Evolutionary conservation across 805 yeast genomes (phyloP).

Genomic region (Candida railenensis): DNA sequence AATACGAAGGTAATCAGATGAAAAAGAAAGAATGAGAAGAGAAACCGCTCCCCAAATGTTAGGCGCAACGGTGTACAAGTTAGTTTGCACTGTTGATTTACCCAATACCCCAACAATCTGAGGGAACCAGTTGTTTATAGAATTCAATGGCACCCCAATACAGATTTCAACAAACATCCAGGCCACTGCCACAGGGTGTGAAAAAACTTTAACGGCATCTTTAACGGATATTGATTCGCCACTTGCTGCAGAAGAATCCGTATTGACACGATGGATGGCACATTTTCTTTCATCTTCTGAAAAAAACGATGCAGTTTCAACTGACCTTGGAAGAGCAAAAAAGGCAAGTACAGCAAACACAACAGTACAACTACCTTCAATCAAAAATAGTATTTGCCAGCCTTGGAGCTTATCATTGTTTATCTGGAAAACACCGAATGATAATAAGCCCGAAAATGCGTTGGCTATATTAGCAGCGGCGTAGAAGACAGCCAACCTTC

Average conservation of each 20-base stretch:
- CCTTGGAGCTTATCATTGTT: slow-evolving; percentile 35
- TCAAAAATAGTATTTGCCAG: slow-evolving; percentile 48
- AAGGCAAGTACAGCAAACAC: slow-evolving; percentile 30
- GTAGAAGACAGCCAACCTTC: slow-evolving; percentile 35
- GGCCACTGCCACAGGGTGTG: slow-evolving; percentile 42
- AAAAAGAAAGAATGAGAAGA: slow-evolving; percentile 35
- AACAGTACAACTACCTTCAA: slow-evolving; percentile 45
- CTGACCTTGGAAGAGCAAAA: slow-evolving; percentile 36
- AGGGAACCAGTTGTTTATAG: slow-evolving; percentile 51
- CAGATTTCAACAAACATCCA: slow-evolving; percentile 47
- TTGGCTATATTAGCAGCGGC: slow-evolving; percentile 34
- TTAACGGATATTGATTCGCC: slow-evolving; percentile 32
- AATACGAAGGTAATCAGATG: slow-evolving; percentile 38
- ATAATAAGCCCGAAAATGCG: slow-evolving; percentile 37
- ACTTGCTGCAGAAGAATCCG: slow-evolving; percentile 45
- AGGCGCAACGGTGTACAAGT: slow-evolving; percentile 48
- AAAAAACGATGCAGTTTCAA: slow-evolving; percentile 33
- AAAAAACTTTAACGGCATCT: slow-evolving; percentile 44
- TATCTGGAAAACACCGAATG: slow-evolving; percentile 39
- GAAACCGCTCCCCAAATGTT: slow-evolving; percentile 48
- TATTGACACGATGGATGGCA: slow-evolving; percentile 37
- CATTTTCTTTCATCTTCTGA: slow-evolving; percentile 39
- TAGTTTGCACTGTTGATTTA: slow-evolving; percentile 39
- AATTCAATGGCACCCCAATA: slow-evolving; percentile 49
- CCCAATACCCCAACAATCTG: slow-evolving; percentile 40